Base-by-base conservation (phyloP, 331 rosid species). In the Acacia concinna region DNA sequence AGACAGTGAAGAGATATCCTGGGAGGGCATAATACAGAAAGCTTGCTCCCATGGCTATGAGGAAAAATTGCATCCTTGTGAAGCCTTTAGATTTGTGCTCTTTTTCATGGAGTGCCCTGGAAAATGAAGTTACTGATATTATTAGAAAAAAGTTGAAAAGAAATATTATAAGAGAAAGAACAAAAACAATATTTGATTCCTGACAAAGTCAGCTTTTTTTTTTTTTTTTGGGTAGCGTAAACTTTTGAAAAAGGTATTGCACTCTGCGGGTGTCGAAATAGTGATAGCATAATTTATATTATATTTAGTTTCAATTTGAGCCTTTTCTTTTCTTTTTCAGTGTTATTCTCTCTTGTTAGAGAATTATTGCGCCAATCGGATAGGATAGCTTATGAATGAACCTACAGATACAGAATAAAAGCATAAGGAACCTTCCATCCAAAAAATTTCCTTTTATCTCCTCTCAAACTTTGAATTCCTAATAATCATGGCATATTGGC, bases 81-180 rank as follows among this genome's bases (percentile, higher is more conserved):
- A 87, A 51, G 65, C 99, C 89, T 78, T 84, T 90, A 11, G 84
- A 7, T 65, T 87, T 93, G 3, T 60, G 35, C 49, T 95, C 98
- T 83, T 79, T 93, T 83, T 95, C 99, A 81, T 95, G 99, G 76
- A 95, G 99, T 37, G 99, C 99, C 88, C 99, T 95, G 92, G 35
- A 49, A 77, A 13, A 82, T 10, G 57, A 76, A 69, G 76, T 77
- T 31, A 62, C 12, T 66, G 68, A 37, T 20, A 63, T 27, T 57
- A 73, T 54, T 14, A 54, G 62, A 54, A 52, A 72, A 47, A 90
- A 37, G 66, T 59, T 37, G 75, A 54, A 77, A 46, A 46, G 52
- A 46, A 15, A 15, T 46, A 46, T 77, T 52, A 63, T n/a, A 15
- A 14, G 10, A 60, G 17, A 28, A 62, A 62, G 32, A 62, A 62